phyloP scores from a whole-genome alignment of 352 stramenopile genomes.

The Phytopythium ostracodes region DNA sequence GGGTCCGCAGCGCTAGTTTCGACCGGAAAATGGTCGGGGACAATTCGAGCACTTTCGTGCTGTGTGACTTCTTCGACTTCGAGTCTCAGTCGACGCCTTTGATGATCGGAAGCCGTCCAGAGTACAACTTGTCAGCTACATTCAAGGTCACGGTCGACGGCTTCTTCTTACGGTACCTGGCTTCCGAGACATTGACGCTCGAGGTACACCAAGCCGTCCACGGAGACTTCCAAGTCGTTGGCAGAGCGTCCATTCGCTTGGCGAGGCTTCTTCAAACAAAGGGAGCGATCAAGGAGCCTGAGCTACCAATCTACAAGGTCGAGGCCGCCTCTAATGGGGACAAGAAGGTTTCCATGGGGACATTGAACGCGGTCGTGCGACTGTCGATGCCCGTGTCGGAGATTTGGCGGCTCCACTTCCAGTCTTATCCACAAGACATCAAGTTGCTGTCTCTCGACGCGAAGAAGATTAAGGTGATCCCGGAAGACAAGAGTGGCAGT shows the following conservation, averaged over 20 bases:
- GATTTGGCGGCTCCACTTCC: conserved; percentile 89
- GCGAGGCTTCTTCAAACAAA: conserved; percentile 67
- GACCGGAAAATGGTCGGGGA: conserved; percentile 57
- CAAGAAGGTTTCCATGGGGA: conserved; percentile 41
- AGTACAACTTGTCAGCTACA: conserved; percentile 90
- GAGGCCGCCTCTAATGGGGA: conserved; percentile 14
- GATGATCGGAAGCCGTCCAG: conserved; percentile 68
- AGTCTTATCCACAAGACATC: conserved; percentile 83
- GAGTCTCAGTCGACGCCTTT: conserved; percentile 91
- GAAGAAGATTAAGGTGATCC: conserved; percentile 15
- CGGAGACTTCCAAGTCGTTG: conserved; percentile 88
- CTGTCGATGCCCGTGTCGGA: conserved; percentile 89
- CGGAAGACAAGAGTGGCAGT: background rate
- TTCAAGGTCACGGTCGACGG: conserved; percentile 92
- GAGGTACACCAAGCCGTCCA: conserved; percentile 88
- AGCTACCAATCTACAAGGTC: conserved; percentile 39
- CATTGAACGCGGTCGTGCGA: conserved; percentile 77
- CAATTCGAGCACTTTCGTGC: conserved; percentile 86
- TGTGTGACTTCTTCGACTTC: conserved; percentile 95
- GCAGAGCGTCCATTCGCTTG: conserved; percentile 59
- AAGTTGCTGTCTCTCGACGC: conserved; percentile 33
- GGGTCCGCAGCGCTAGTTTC: conserved; percentile 72
- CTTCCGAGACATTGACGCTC: conserved; percentile 80
- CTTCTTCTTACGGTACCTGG: conserved; percentile 90
- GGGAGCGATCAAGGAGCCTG: conserved; percentile 65